A percentile compares a stretch with the other conserved stretches of the same genome.
Evolutionary conservation across 441 rosid genomes (phyloP).

Genomic region (Eutrema salsugineum): DNA sequence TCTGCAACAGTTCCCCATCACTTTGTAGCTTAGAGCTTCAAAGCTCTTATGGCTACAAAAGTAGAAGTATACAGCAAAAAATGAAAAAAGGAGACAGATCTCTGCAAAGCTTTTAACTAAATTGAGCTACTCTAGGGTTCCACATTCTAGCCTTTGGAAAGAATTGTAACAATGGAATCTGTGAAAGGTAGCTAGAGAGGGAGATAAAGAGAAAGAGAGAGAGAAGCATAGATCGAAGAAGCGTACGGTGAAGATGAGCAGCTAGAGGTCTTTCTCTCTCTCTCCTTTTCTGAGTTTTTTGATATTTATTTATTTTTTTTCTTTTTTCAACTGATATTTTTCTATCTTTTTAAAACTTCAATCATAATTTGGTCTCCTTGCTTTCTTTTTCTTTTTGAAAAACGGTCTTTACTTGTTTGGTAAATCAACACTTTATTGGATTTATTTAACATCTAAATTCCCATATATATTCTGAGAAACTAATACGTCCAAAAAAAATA

Average conservation of each 20-base stretch:
- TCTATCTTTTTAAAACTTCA: neutral
- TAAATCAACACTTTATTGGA: neutral
- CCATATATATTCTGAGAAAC: neutral
- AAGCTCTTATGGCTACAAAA: conserved; percentile 19
- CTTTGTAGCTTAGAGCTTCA: conserved; percentile 6
- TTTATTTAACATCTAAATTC: neutral
- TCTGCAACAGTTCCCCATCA: conserved; percentile 98
- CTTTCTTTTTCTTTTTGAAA: conserved; percentile 25
- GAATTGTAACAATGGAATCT: conserved; percentile 29
- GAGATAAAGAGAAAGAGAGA: neutral
- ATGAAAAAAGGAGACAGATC: conserved; percentile 30
- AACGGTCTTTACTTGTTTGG: conserved; percentile 22
- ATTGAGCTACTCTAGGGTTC: conserved; percentile 44
- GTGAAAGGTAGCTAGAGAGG: conserved; percentile 5
- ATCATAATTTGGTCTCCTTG: conserved; percentile 25
- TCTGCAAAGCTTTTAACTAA: conserved; percentile 27
- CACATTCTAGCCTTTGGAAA: conserved; percentile 40
- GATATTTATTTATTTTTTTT: neutral
- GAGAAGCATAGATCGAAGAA: conserved; percentile 27
- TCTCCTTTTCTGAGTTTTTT: neutral
- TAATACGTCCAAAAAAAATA: too few relatives aligned
- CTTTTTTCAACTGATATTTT: neutral
- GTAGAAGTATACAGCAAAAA: conserved; percentile 4
- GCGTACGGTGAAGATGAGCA: conserved; percentile 34
- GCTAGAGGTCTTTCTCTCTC: neutral